Percentiles rank a stretch among this genome's conserved stretches.
Evolutionary conservation across 2,329 filamentous ascomycete species (phyloP).

Genomic region (Tothia fuscella): DNA sequence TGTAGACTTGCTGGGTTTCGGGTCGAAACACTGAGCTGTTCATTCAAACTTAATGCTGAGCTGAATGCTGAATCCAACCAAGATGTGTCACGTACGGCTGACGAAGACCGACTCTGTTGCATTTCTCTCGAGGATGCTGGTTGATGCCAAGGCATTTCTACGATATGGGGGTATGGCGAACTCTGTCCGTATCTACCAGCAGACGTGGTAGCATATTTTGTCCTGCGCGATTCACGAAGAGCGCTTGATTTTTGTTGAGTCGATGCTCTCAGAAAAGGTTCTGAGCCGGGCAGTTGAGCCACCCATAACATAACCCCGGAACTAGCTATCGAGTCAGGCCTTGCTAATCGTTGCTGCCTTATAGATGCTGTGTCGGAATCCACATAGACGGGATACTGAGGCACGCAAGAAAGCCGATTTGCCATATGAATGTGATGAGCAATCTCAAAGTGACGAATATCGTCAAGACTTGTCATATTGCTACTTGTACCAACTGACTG

Average conservation of each 20-base stretch:
- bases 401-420: background rate
- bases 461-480: background rate
- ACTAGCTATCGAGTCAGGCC: slow-evolving; percentile 1
- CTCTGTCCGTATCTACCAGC: background rate
- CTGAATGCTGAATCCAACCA: too few species aligned
- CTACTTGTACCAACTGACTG: background rate
- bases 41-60: too few species aligned
- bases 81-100: too few species aligned
- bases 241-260: background rate
- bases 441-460: background rate
- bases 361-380: background rate
- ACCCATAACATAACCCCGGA: background rate
- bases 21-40: too few species aligned
- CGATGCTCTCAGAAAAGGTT: slow-evolving; percentile 1
- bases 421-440: background rate
- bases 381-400: slow-evolving; percentile 1
- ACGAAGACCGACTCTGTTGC: too few species aligned
- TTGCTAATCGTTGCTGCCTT: background rate
- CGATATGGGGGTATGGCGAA: background rate
- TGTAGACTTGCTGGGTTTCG: too few species aligned
- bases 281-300: slow-evolving; percentile 3
- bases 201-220: background rate
- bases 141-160: too few species aligned
- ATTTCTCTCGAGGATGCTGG: background rate
- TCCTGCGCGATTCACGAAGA: background rate